Conservation (phyloP, 1,284 basidiomycete genomes). For the Trametes hirsuta region DNA sequence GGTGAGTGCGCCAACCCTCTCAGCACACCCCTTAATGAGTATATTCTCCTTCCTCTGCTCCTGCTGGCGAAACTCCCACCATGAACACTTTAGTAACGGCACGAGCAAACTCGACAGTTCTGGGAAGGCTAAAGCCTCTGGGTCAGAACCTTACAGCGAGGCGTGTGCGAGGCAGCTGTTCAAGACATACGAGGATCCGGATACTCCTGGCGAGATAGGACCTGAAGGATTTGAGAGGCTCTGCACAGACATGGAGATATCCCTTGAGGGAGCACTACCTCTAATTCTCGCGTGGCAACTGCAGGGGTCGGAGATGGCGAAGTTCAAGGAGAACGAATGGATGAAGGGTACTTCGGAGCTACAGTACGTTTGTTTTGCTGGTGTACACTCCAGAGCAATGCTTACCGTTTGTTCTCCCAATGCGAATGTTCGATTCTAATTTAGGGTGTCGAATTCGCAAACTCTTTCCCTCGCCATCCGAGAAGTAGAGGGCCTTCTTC, state of each 20-base stretch:
- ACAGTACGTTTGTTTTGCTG: slow-evolving; percentile 46
- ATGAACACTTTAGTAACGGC: slow-evolving; percentile 12
- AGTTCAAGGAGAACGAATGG: slow-evolving; percentile 70
- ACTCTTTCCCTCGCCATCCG: slow-evolving; percentile 52
- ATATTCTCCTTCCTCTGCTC: slow-evolving; percentile 28
- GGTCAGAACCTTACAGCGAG: slow-evolving; percentile 50
- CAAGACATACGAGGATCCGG: slow-evolving; percentile 60
- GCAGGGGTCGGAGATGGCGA: slow-evolving; percentile 68
- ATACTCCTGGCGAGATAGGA: slow-evolving; percentile 60
- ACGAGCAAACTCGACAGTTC: slow-evolving; percentile 8
- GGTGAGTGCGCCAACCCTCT: slow-evolving; percentile 13
- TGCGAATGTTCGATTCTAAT: no score
- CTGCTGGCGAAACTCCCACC: slow-evolving; percentile 20
- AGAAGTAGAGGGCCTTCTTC: slow-evolving; percentile 66
- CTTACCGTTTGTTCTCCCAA: neutral
- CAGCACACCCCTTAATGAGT: slow-evolving; percentile 22
- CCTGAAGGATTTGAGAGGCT: slow-evolving; percentile 69
- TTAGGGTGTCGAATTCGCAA: slow-evolving; percentile 61
- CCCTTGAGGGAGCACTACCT: slow-evolving; percentile 70
- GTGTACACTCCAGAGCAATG: no score
- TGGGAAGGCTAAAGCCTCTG: slow-evolving; percentile 23
- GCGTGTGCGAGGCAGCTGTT: slow-evolving; percentile 60
- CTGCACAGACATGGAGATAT: slow-evolving; percentile 64
- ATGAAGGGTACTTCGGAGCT: slow-evolving; percentile 55
- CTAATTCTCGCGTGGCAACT: slow-evolving; percentile 76